A percentile compares a stretch with the other conserved stretches of the same genome.
phyloP scores from a whole-genome alignment of 2,329 filamentous ascomycete genomes.

The Tricladium varicosporioides region DNA sequence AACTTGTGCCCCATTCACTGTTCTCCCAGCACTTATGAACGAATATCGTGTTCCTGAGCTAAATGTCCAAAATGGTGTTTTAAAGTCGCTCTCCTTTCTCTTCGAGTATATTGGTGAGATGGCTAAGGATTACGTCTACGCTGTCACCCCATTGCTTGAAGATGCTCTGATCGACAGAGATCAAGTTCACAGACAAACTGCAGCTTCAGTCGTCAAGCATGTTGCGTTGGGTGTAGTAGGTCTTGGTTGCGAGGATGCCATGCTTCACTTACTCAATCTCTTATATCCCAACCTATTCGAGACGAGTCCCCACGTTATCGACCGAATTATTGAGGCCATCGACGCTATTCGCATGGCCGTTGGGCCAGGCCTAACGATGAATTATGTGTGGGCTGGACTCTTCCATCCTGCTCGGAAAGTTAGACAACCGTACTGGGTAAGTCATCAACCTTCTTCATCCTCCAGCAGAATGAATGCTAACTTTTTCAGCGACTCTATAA shows the following conservation, averaged over 20 bases:
- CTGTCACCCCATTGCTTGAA: slow-evolving; percentile 91
- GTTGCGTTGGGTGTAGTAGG: slow-evolving; percentile 97
- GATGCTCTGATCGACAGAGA: slow-evolving; percentile 97
- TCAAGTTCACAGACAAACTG: slow-evolving; percentile 96
- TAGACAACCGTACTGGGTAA: slow-evolving; percentile 81
- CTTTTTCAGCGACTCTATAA: slow-evolving; percentile 71
- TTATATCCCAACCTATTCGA: slow-evolving; percentile 97
- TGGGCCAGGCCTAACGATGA: slow-evolving; percentile 88
- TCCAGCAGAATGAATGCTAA: not conserved
- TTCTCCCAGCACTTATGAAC: slow-evolving; percentile 98
- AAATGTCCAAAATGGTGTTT: slow-evolving; percentile 97
- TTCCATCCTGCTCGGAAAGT: slow-evolving; percentile 98
- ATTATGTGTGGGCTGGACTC: slow-evolving; percentile 96
- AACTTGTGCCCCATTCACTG: slow-evolving; percentile 96
- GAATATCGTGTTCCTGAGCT: slow-evolving; percentile 98
- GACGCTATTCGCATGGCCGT: slow-evolving; percentile 93
- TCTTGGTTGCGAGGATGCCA: slow-evolving; percentile 94
- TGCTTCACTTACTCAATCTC: slow-evolving; percentile 95
- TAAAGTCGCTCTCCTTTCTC: slow-evolving; percentile 94
- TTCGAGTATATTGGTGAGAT: slow-evolving; percentile 99
- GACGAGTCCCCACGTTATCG: slow-evolving; percentile 96
- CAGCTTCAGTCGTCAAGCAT: slow-evolving; percentile 95
- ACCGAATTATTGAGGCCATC: slow-evolving; percentile 95
- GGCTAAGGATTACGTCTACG: slow-evolving; percentile 99
- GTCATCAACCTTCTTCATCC: not conserved